phyloP scores from a whole-genome alignment of 495 filamentous ascomycete species.

The Lophium mytilinum region DNA sequence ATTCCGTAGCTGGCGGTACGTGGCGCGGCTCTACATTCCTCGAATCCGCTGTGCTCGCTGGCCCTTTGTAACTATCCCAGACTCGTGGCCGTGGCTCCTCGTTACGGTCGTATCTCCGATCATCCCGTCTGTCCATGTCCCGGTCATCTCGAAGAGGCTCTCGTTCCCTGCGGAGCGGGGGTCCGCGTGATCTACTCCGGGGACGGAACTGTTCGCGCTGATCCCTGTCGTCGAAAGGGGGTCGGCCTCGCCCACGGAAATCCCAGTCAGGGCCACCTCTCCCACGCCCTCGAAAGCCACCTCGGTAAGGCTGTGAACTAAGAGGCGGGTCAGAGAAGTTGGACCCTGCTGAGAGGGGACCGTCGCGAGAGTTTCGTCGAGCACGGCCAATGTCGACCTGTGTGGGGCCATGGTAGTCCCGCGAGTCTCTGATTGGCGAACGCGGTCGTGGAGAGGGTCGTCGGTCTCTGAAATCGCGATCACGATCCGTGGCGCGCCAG shows the following conservation, averaged over 20 bases:
- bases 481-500: slow-evolving; percentile 7
- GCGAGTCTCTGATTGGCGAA: slow-evolving; percentile 22
- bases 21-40: slow-evolving; percentile 26
- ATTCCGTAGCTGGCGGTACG: slow-evolving; percentile 5
- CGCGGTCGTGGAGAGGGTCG: slow-evolving; percentile 38
- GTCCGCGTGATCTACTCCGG: slow-evolving; percentile 22
- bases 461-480: slow-evolving; percentile 40
- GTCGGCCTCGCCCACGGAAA: slow-evolving; percentile 39
- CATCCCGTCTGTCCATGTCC: slow-evolving; percentile 32
- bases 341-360: slow-evolving; percentile 60
- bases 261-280: slow-evolving; percentile 64
- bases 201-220: slow-evolving; percentile 17
- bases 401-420: slow-evolving; percentile 31
- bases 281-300: slow-evolving; percentile 45
- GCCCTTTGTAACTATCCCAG: slow-evolving; percentile 19
- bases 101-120: slow-evolving; percentile 36
- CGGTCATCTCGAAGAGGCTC: slow-evolving; percentile 29
- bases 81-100: slow-evolving; percentile 45
- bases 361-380: slow-evolving; percentile 52
- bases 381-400: slow-evolving; percentile 40
- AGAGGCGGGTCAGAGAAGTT: slow-evolving; percentile 56
- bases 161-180: slow-evolving; percentile 25
- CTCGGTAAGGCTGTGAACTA: slow-evolving; percentile 44
- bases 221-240: slow-evolving; percentile 58
- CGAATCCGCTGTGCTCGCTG: slow-evolving; percentile 16